phyloP scores from a whole-genome alignment of 768 basidiomycete species.

The Rhodotorula diobovata region DNA sequence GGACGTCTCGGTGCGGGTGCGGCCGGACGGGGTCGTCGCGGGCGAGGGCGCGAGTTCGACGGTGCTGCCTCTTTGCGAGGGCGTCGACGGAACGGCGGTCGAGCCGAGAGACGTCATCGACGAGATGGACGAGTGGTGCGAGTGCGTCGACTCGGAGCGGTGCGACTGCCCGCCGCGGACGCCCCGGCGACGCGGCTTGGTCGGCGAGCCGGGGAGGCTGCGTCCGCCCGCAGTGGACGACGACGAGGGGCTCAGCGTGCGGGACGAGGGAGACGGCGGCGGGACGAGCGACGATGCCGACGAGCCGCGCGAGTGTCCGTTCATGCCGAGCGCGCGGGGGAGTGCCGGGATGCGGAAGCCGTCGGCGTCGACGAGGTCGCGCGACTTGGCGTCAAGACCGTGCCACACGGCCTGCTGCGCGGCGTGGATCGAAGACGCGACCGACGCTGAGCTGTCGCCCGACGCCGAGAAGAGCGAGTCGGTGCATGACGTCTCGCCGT shows the following conservation, averaged over 20 bases:
- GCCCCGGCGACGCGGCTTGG: conserved; percentile 38
- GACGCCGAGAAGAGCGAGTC: conserved; percentile 35
- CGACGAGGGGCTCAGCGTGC: background rate
- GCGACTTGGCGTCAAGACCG: conserved; percentile 18
- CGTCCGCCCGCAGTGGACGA: conserved; percentile 11
- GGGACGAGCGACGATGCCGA: conserved; percentile 15
- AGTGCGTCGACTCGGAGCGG: conserved; percentile 16
- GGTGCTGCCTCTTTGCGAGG: conserved; percentile 2
- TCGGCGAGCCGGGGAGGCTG: conserved; percentile 30
- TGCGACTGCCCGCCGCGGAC: conserved; percentile 37
- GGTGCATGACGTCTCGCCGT: conserved; percentile 26
- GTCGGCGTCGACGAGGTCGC: conserved; percentile 20
- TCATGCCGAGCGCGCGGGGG: background rate
- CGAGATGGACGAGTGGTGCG: conserved; percentile 23
- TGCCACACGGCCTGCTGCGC: conserved; percentile 11
- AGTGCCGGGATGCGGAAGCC: conserved; percentile 27
- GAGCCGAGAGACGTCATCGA: conserved; percentile 26
- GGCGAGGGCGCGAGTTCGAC: conserved; percentile 1
- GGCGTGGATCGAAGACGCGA: background rate
- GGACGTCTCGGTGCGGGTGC: conserved; percentile 22
- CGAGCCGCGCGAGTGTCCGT: conserved; percentile 23
- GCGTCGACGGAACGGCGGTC: conserved; percentile 25
- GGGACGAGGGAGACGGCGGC: conserved; percentile 16
- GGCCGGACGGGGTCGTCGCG: conserved; percentile 7
- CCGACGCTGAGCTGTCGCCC: conserved; percentile 12